Evolutionary conservation across 169 alveolate genomes (phyloP), one percentile per base, ranked within the genome.

Genomic region (Eimeria sp.): DNA sequence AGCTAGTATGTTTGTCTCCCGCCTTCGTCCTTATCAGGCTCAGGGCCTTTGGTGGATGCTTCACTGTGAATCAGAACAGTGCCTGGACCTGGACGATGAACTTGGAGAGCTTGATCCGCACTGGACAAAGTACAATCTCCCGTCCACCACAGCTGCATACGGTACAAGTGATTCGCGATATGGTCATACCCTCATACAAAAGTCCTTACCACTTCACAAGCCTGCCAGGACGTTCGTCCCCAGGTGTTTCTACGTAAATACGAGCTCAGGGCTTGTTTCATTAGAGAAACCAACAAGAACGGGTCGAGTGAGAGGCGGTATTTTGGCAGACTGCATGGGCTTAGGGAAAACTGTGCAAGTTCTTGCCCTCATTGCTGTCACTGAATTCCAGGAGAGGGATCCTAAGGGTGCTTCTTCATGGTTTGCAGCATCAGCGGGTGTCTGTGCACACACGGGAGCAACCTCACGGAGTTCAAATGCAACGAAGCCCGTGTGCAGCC

Each of bases 291-390:
- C 97, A 54, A 43, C 52, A n/a, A 56, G 83, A 30, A 62, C 97
- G 43, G 80, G 68, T 27, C 66, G 85, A 25, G 80, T 80, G 91
- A 80, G 64, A 30, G 97, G 97, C 66, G 99, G 99, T 68, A 94
- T 99, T 71, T 98, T 99, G 20, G 99, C 99, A 13, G 99, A 99
- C 96, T 99, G 99, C 96, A 99, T 99, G 99, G 99, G 99, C 3
- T 99, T 99, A 33, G 99, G 99, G 37, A 99, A 99, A 96, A 99
- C 99, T 9, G 97, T 99, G 23, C 99, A 99, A 95, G 93, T 88
- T n/a, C 95, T 96, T 30, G 95, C 97, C n/a, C 90, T 95, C 68
- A 58, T 95, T 30, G 95, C 97, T 13, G 54, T 93, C 37, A 77
- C 83, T 91, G 64, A 43, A 30, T 85, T 58, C 40, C 82, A 64